Base-by-base conservation (phyloP, 2,329 filamentous ascomycete species). In the Trichoderma pleuroti region DNA sequence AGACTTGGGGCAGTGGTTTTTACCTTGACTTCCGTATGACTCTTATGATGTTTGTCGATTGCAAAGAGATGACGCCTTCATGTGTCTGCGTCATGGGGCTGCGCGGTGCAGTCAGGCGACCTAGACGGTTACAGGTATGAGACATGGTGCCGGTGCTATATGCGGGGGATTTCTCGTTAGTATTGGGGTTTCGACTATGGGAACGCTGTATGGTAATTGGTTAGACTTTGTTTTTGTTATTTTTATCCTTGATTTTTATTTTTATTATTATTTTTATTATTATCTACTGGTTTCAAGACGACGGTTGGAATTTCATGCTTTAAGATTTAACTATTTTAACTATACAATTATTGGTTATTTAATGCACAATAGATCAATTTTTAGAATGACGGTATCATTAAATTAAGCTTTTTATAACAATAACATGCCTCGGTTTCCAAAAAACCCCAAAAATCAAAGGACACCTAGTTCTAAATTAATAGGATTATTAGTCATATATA, bases 11-110 rank as follows among this genome's bases (percentile, higher is more conserved):
- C 18, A 59, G 46, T 52, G 28, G 39, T 26, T 26, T 56, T 16
- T 57, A 21, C 24, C 34, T 59, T 67, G 30, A 18, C 8, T 39
- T 18, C n/a, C 24, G 16, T 32, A 18, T 67, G 61, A 32, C 26
- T 46, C 36, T 18, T 28, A 21, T 62, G 68, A 54, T 34, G 39
- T 59, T 69, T 59, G 63, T 68, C 56, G 21, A 66, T 54, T 68
- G 24, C 5, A 32, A 61, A 61, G 32, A 49, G 49, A 60, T 59
- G 39, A 36, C 32, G 64, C 6, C 28, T 59, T 12, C 46, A 52
- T 24, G 46, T 52, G 46, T 59, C 5, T 34, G 56, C 34, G 28
- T 67, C 24, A 59, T 42, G 36, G 52, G 64, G 54, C 52, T 46
- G 28, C 8, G 36, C 30, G 54, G 26, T 57, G 28, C 64, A 36